phyloP scores from a whole-genome alignment of 805 yeast genomes.

The Spathaspora boniae region DNA sequence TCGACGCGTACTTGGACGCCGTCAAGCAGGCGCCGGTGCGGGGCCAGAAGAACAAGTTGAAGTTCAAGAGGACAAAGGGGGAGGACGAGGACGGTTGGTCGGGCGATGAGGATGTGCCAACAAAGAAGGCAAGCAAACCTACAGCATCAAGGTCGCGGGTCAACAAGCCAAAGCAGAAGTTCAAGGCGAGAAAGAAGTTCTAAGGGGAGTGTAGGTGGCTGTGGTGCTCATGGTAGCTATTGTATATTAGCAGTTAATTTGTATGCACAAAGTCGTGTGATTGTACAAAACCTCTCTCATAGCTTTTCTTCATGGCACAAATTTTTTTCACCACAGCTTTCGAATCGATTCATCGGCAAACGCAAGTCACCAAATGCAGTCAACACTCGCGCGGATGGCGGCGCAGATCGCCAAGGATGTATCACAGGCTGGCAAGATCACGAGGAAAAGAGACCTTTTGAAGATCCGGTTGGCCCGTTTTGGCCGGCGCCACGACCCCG shows the following conservation, averaged over 20 bases:
- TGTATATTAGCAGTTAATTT: conserved; percentile 4
- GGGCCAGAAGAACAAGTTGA: conserved; percentile 89
- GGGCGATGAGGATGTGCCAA: conserved; percentile 43
- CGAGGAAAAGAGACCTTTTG: conserved; percentile 39
- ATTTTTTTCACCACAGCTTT: not conserved
- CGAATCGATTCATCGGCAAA: too few species aligned
- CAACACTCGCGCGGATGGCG: not conserved
- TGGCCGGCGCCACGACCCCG: conserved; percentile 84
- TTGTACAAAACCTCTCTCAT: too few species aligned
- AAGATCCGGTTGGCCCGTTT: conserved; percentile 89
- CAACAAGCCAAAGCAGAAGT: conserved; percentile 39
- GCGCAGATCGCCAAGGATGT: conserved; percentile 1
- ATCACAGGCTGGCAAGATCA: conserved; percentile 1
- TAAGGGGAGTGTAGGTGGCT: conserved; percentile 16
- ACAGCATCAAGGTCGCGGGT: conserved; percentile 10
- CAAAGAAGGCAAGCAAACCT: conserved; percentile 12
- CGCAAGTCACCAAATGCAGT: not conserved
- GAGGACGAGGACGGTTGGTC: conserved; percentile 45
- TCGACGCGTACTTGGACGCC: conserved; percentile 92
- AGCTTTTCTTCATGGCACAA: not conserved
- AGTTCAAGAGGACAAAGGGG: conserved; percentile 66
- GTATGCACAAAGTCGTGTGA: too few species aligned
- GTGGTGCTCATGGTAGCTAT: conserved; percentile 1
- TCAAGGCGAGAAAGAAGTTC: conserved; percentile 59
- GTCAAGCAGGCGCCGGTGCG: conserved; percentile 89